Percentiles rank a stretch among this genome's conserved stretches.
Evolutionary conservation across 495 filamentous ascomycete genomes (phyloP).

Genomic region (Hyaloscypha hepaticicola): DNA sequence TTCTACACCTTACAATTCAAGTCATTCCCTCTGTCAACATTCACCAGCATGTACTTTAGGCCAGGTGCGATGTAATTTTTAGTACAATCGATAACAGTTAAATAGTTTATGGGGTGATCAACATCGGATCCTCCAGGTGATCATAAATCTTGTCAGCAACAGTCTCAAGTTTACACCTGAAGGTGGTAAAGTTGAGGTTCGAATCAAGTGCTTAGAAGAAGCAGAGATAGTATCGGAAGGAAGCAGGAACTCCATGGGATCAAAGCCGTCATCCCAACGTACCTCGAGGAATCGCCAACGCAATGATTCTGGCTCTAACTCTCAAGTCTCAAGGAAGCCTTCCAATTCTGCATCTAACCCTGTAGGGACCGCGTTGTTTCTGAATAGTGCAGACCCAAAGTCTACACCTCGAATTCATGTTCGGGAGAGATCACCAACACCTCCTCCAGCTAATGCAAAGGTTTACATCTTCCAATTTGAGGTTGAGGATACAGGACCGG

Average conservation of each 20-base stretch:
- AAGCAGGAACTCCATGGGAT: slow-evolving; percentile 51
- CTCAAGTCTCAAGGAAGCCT: slow-evolving; percentile 43
- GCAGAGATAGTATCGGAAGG: slow-evolving; percentile 38
- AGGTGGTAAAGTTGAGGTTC: slow-evolving; percentile 60
- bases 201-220: slow-evolving; percentile 69
- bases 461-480: slow-evolving; percentile 77
- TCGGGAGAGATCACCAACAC: slow-evolving; percentile 58
- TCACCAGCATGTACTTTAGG: neutral
- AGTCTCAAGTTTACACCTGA: slow-evolving; percentile 88
- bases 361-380: slow-evolving; percentile 36
- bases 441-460: slow-evolving; percentile 57
- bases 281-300: slow-evolving; percentile 28
- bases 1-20: too few relatives aligned
- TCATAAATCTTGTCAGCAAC: slow-evolving; percentile 93
- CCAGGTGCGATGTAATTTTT: neutral
- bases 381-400: slow-evolving; percentile 59
- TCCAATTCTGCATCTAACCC: slow-evolving; percentile 30
- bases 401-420: slow-evolving; percentile 46
- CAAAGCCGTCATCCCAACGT: slow-evolving; percentile 43
- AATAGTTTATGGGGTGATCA: slow-evolving; percentile 80
- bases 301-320: slow-evolving; percentile 50
- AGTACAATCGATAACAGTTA: neutral
- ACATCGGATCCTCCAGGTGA: slow-evolving; percentile 81
- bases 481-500: slow-evolving; percentile 86
- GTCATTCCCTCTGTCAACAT: neutral